phyloP scores from a whole-genome alignment of 2,329 filamentous ascomycete species.

The Plectosphaerella plurivora region DNA sequence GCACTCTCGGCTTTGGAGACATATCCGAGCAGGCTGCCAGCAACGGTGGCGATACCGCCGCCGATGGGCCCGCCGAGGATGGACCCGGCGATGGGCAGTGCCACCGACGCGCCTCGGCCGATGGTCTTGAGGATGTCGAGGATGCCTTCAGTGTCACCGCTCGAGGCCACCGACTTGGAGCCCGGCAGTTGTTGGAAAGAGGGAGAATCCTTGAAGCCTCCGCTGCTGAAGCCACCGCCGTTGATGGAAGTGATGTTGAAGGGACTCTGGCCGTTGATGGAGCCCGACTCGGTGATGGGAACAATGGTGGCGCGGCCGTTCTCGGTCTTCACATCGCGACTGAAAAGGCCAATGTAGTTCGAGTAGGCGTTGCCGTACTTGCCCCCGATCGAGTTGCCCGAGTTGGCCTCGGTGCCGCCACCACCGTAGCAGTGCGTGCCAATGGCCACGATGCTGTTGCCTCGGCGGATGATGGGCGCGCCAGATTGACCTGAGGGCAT shows the following conservation, averaged over 20 bases:
- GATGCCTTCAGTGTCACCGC: constrained; percentile 13
- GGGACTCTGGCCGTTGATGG: background rate
- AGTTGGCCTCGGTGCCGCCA: constrained; percentile 14
- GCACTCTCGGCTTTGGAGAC: constrained; percentile 1
- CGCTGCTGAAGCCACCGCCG: background rate
- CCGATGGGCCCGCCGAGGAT: constrained; percentile 9
- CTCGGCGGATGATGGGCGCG: constrained; percentile 17
- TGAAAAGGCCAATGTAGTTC: constrained; percentile 10
- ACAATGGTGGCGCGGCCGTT: background rate
- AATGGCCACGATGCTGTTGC: constrained; percentile 12
- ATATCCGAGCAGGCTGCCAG: constrained; percentile 6
- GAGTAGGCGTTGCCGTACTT: constrained; percentile 16
- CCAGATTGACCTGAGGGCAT: constrained; percentile 19
- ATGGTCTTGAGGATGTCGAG: constrained; percentile 15
- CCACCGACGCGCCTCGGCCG: constrained; percentile 3
- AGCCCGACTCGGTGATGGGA: background rate
- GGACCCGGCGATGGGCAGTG: constrained; percentile 3
- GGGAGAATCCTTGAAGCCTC: background rate
- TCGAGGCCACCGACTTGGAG: background rate
- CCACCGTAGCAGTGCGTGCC: constrained; percentile 22
- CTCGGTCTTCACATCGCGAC: background rate
- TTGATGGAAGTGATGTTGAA: background rate
- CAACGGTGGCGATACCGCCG: constrained; percentile 5
- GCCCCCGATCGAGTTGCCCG: constrained; percentile 18
- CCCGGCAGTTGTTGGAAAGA: too few species aligned